Base-by-base conservation (phyloP, 2,329 filamentous ascomycete species). In the Boeremia exigua region DNA sequence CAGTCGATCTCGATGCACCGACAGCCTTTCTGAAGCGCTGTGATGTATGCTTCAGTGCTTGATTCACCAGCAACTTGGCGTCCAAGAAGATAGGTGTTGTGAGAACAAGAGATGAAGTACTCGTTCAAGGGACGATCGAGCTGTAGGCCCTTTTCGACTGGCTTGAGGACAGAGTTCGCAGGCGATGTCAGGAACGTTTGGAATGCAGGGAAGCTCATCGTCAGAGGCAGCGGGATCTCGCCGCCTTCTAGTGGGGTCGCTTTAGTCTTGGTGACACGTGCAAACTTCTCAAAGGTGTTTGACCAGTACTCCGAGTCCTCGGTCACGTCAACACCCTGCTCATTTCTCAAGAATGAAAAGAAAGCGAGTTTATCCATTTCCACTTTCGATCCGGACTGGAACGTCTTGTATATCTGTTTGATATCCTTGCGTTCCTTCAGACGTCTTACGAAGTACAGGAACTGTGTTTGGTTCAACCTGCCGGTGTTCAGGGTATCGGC, bases 1-100 rank as follows among this genome's bases (percentile, higher is more conserved):
- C 94, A 98, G 76, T 99, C 95, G 48, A 99, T 92, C 77, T 99
- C 95, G 40, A 99, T 88, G 74, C 95, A 98, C 45, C 95, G 90
- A 73, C 95, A 99, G 8, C 93, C 93, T 57, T 91, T 89, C 60
- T 91, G 88, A 6, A 99, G 83, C 3, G 93, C 91, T 8, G 88
- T 87, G 66, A 98, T 96, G 77, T 99, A 99, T 38, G 92, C 92
- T 75, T 99, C 95, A 2, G 96, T 90, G 70, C 93, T 98, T 2
- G 95, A 97, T 39, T 90, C 86, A 27, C 94, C 94, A 10, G 88
- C 89, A 2, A 98, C 88, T 74, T 99, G 95, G 49, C 93, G 88
- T 12, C 95, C 95, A 4, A 96, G 82, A 0, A 99, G 87, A 70
- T 99, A 99, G 0, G 95, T 99, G 77, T 99, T 99, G 81, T 99